A percentile compares a stretch with the other conserved stretches of the same genome.
Conservation (phyloP, 495 filamentous ascomycete species). For the Hypoxylon intermedium region DNA sequence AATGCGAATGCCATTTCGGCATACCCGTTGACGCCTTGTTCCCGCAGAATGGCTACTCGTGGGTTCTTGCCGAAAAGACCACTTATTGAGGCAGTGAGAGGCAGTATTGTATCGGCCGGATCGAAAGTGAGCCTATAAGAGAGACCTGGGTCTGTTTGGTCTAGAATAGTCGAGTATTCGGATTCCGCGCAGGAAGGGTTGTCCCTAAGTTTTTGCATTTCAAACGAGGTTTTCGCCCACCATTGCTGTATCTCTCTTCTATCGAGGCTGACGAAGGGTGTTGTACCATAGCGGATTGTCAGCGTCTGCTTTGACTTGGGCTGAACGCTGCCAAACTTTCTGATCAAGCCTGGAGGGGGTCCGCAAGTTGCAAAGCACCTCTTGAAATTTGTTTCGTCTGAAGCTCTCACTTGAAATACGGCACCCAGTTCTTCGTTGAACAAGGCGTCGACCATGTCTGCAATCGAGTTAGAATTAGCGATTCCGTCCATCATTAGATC, state of each 20-base stretch:
- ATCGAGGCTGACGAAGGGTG: slow-evolving; percentile 69
- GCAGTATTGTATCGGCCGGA: slow-evolving; percentile 76
- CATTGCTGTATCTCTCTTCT: slow-evolving; percentile 81
- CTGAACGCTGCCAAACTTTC: slow-evolving; percentile 77
- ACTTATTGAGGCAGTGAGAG: slow-evolving; percentile 69
- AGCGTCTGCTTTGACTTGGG: slow-evolving; percentile 77
- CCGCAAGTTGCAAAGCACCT: slow-evolving; percentile 92
- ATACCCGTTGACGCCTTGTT: slow-evolving; percentile 94
- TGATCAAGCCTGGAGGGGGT: slow-evolving; percentile 79
- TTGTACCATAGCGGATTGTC: slow-evolving; percentile 72
- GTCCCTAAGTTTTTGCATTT: slow-evolving; percentile 90
- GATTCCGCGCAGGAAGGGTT: slow-evolving; percentile 86
- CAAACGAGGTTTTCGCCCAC: slow-evolving; percentile 87
- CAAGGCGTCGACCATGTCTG: slow-evolving; percentile 73
- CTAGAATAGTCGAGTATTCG: slow-evolving; percentile 79
- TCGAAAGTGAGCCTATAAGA: slow-evolving; percentile 85
- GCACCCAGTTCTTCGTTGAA: slow-evolving; percentile 99
- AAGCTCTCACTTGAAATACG: slow-evolving; percentile 90
- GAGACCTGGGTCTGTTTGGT: slow-evolving; percentile 81
- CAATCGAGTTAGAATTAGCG: slow-evolving; percentile 59
- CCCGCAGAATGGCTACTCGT: slow-evolving; percentile 89
- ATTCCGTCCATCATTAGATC: slow-evolving; percentile 83
- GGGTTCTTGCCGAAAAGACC: slow-evolving; percentile 76
- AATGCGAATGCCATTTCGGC: slow-evolving; percentile 98
- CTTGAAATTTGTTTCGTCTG: slow-evolving; percentile 83